These are phyloP conservation scores for Panellus pusillus DNA, from an alignment of 768 basidiomycete genomes.

Conservation along the genomic window DNA sequence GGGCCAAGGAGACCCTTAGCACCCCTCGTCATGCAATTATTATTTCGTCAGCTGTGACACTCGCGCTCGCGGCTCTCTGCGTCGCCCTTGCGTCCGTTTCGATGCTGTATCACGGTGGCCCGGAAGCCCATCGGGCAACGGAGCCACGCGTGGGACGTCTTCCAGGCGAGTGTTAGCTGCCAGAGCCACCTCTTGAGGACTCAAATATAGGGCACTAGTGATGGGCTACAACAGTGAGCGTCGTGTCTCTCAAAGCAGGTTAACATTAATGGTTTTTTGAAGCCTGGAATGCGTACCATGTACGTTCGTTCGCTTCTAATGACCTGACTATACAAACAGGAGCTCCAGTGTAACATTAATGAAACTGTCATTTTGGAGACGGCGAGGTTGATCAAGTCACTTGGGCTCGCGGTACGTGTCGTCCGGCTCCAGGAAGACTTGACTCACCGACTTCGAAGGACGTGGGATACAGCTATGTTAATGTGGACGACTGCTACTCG, in stretches of 20 bases:
- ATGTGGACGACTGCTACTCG: constrained; percentile 67
- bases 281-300: constrained; percentile 75
- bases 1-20: background rate
- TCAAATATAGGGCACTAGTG: background rate
- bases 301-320: constrained; percentile 27
- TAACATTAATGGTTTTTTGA: background rate
- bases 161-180: constrained; percentile 4
- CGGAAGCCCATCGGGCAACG: background rate
- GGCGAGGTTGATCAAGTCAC: constrained; percentile 48
- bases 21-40: constrained; percentile 4
- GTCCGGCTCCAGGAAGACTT: too few species aligned
- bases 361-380: constrained; percentile 52
- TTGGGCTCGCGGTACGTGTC: constrained; percentile 47
- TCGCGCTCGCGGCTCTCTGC: constrained; percentile 1
- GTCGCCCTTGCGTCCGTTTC: constrained; percentile 10
- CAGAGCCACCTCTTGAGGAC: background rate
- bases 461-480: constrained; percentile 58
- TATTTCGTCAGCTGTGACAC: constrained; percentile 5
- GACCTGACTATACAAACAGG: background rate
- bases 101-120: background rate
- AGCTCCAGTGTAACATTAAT: constrained; percentile 56
- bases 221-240: constrained; percentile 19
- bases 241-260: background rate
- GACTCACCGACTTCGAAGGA: constrained; percentile 35
- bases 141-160: constrained; percentile 15